Evolutionary conservation across 306 rosid species (phyloP).

Genomic region (Rosa chinensis): DNA sequence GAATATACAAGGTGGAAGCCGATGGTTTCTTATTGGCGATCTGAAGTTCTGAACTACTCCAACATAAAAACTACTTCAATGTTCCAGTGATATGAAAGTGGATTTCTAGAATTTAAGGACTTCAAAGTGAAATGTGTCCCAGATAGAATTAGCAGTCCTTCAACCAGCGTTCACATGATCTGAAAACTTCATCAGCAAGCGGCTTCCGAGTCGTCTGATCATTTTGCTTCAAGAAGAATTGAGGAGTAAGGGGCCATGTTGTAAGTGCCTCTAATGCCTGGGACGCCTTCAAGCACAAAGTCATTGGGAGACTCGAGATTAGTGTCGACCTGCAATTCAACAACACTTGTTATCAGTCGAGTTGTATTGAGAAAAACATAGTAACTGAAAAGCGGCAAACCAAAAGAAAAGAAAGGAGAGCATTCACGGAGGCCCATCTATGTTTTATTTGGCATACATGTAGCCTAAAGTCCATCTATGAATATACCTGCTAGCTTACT

Average conservation of each 20-base stretch:
- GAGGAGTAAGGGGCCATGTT: conserved; percentile 78
- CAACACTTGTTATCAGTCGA: background rate
- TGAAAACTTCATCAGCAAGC: conserved; percentile 17
- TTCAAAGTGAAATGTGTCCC: background rate
- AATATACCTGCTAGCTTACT: too few relatives aligned
- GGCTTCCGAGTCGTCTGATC: conserved; percentile 33
- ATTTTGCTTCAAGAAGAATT: conserved; percentile 80
- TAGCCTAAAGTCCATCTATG: too few relatives aligned
- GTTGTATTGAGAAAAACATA: background rate
- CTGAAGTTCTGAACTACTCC: background rate
- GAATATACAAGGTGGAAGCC: conserved; percentile 10
- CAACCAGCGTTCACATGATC: background rate
- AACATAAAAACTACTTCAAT: background rate
- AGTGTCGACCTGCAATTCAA: conserved; percentile 70
- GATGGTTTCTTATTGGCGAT: background rate
- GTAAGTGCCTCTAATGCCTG: conserved; percentile 48
- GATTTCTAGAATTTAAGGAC: background rate
- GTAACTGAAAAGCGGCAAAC: background rate
- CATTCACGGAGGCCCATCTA: too few relatives aligned
- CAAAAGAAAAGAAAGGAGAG: too few relatives aligned
- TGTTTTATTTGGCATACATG: too few relatives aligned
- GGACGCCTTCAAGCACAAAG: conserved; percentile 59
- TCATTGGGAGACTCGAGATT: conserved; percentile 75
- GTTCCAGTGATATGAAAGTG: background rate
- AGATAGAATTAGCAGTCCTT: background rate